phyloP scores from a whole-genome alignment of 2,329 filamentous ascomycete species.

The Diaporthe amygdali region DNA sequence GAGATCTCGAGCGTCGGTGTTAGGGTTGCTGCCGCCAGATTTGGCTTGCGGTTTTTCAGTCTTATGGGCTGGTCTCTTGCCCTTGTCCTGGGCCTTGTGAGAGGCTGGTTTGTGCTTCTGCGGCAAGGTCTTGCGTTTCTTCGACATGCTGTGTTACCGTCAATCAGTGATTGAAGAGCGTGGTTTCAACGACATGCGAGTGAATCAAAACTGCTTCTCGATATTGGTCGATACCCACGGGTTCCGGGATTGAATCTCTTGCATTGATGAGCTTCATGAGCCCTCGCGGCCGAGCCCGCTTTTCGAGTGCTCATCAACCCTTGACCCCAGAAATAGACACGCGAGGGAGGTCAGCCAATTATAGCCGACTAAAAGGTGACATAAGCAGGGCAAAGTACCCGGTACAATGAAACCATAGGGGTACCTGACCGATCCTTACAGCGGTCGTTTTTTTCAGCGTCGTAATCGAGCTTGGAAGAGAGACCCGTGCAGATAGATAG shows the following conservation, averaged over 20 bases:
- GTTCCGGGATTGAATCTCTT: background rate
- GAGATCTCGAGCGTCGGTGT: conserved; percentile 30
- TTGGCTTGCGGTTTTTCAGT: conserved; percentile 29
- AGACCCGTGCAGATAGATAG: background rate
- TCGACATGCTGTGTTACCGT: background rate
- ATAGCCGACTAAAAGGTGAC: background rate
- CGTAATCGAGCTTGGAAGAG: background rate
- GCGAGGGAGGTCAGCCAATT: background rate
- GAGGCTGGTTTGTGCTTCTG: conserved; percentile 15
- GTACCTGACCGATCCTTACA: background rate
- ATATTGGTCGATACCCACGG: background rate
- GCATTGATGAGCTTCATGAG: conserved; percentile 14
- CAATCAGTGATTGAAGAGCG: background rate
- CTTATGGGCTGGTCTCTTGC: background rate
- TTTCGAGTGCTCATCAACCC: conserved; percentile 7
- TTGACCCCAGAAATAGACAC: conserved; percentile 5
- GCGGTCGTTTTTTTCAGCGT: background rate
- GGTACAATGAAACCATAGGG: background rate
- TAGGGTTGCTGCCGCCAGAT: conserved; percentile 22
- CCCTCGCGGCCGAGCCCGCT: conserved; percentile 16
- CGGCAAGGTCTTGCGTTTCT: conserved; percentile 48
- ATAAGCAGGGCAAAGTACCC: conserved; percentile 2
- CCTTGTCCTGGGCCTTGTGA: conserved; percentile 18
- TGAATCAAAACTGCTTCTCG: background rate
- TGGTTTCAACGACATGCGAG: background rate